Base-by-base conservation (phyloP, 768 basidiomycete species). In the Lactarius akahatsu region DNA sequence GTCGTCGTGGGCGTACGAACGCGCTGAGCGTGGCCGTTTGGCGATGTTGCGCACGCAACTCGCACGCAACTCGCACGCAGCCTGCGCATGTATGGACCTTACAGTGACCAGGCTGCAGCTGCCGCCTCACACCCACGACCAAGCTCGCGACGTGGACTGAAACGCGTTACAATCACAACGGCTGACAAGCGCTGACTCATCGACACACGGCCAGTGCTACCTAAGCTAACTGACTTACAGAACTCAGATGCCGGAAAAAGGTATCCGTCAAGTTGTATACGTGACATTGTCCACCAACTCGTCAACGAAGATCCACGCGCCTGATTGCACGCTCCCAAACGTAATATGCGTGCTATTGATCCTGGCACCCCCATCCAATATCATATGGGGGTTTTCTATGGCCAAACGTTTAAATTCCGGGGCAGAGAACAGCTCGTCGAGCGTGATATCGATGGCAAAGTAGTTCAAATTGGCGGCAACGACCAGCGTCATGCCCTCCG, bases 391-490 rank as follows among this genome's bases (percentile, higher is more conserved):
- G 13, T 20, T 28, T 3, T 2, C 30, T 1, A 13, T 10, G 4
- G 30, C 26, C 41, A n/a, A 18, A 54, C 3, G 0, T 4, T 30
- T 10, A 30, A 57, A 11, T 26, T 5, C 6, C 10, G 62, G 4
- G 15, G 30, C 6, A 18, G 40, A 11, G 26, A 66, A 18, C 4
- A 68, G 43, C 6, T 59, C 66, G 32, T 23, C 8, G 26, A 68
- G 10, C 26, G 40, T 11, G 28, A 59, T n/a, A 16, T 15, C 40
- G 18, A 16, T 32, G 26, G 62, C 4, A 10, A 45, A 55, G 23
- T 66, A 63, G 50, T 69, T 69, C 64, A 66, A 30, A n/a, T 66
- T 69, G 50, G 57, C n/a, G 18, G 41, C 65, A 20, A 69, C n/a
- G 4, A 63, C 52, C 34, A 69, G 68, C 52, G 28, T 34, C 38